Evolutionary conservation across 2,329 filamentous ascomycete species (phyloP).

Genomic region (Cordyceps tenuipes): DNA sequence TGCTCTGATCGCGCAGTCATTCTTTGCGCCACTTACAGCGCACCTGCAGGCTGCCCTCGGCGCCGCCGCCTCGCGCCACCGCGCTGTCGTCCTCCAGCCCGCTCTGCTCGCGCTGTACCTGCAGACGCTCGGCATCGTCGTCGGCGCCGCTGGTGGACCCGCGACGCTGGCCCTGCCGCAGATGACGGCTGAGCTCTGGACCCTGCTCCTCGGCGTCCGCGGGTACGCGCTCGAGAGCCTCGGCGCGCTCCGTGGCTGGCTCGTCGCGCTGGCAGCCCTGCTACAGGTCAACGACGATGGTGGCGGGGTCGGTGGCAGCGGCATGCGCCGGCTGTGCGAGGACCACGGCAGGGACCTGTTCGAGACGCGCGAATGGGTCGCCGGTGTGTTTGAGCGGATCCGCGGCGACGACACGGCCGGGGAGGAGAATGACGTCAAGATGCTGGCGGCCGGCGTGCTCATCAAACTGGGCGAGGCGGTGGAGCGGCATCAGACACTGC

Average conservation of each 20-base stretch:
- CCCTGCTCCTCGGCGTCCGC: slow-evolving; percentile 65
- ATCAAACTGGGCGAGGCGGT: slow-evolving; percentile 73
- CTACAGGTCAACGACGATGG: slow-evolving; percentile 68
- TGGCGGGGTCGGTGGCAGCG: slow-evolving; percentile 31
- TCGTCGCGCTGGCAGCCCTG: slow-evolving; percentile 72
- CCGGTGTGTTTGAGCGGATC: slow-evolving; percentile 59
- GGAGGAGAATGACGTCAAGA: slow-evolving; percentile 74
- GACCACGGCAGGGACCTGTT: slow-evolving; percentile 68
- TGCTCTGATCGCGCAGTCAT: slow-evolving; percentile 61
- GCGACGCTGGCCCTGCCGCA: slow-evolving; percentile 66
- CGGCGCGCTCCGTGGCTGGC: slow-evolving; percentile 60
- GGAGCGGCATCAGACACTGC: slow-evolving; percentile 67
- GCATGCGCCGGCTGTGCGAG: slow-evolving; percentile 60
- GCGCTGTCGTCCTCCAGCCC: slow-evolving; percentile 62
- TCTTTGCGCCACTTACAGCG: slow-evolving; percentile 81
- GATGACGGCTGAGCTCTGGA: slow-evolving; percentile 78
- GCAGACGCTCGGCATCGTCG: slow-evolving; percentile 74
- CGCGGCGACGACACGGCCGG: slow-evolving; percentile 41
- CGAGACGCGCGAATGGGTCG: slow-evolving; percentile 83
- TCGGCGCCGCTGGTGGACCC: slow-evolving; percentile 70
- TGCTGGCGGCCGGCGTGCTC: slow-evolving; percentile 67
- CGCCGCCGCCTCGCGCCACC: slow-evolving; percentile 26
- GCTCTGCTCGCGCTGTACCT: slow-evolving; percentile 71
- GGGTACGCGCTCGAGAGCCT: slow-evolving; percentile 44
- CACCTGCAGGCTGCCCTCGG: slow-evolving; percentile 62